Base-by-base conservation (phyloP, 176 grass and related monocot genomes). In the Hyparrhenia diplandra region DNA sequence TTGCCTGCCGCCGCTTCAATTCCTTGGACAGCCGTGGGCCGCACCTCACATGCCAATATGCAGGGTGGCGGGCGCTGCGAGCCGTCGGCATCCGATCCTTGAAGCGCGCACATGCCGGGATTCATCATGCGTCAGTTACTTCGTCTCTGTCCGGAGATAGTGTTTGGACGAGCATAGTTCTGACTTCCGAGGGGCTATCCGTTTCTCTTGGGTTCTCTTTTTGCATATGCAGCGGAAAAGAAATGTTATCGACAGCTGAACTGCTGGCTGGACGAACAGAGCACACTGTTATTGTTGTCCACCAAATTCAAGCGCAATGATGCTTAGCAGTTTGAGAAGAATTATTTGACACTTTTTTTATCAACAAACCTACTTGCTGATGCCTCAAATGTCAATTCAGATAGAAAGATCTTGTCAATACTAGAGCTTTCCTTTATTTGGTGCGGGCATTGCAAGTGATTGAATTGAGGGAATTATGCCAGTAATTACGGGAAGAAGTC, bases 91-190 rank as follows among this genome's bases (percentile, higher is more conserved):
- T 85, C 87, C 55, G 16, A 57, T 59, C 13, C 34, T 49, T 2
- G 13, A 31, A 59, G 66, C 83, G n/a, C 64, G 79, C 84, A 90
- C 88, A 90, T 83, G 82, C 59, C 24, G 25, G 59, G 25, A 69
- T 35, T 25, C 71, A 36, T 62, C 52, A 6, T 28, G 71, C 20
- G 73, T 84, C 88, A 51, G 83, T 84, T 84, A 13, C 51, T 75
- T 64, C 49, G 87, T 84, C 82, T 58, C 87, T 84, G 75, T 88
- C 87, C 62, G 10, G 36, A 60, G 10, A 64, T 28, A 69, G 61
- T 69, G 41, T 28, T 84, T 3, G 2, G 24, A 37, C 28, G 34
- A 43, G 17, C 77, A 10, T 8, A 8, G 4, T 31, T 30, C 28
- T 7, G 24, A 21, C 7, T 57, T 23, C 21, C 14, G 24, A 34